Evolutionary conservation across 371 early-diverging fungal species (phyloP), one percentile per base, ranked within the genome.

Genomic region (Circinella minor): DNA sequence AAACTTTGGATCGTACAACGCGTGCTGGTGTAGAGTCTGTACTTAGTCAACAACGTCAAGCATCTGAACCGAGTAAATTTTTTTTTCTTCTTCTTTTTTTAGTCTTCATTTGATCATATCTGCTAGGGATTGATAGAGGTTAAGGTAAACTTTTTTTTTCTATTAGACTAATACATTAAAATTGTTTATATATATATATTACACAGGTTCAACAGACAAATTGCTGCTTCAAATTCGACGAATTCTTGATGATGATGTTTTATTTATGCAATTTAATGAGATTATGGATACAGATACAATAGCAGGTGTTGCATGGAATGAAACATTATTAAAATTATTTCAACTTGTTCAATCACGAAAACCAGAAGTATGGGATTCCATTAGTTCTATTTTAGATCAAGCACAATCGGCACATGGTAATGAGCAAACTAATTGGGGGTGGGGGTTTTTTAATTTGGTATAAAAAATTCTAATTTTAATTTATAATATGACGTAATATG

Each of bases 341-440:
- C 49, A 65, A 20, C 61, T 57, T 4, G 43, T 70, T 39, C 55
- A 60, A 18, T n/a, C 49, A 13, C 57, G 47, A 13, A 65, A 65
- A 59, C 70, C 70, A 8, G 70, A 70, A 60, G 51, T 55, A 57
- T 70, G 70, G 70, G 55, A 63, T 37, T 55, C 43, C 36, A 38
- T 70, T 10, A 70, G 57, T 18, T 36, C 36, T 47, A 18, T 65
- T 6, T 20, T 70, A 7, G 65, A 65, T 49, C 65, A 59, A 38
- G 20, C 64, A 46, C 48, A 65, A 54, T n/a, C 65, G 1, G 20
- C 64, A 34, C 47, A 59, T 20, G 55, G 57, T 47, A 63, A 47
- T 38, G 46, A 39, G 59, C 34, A 38, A 34, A 9, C 43, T 9
- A 43, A 43, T n/a, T n/a, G n/a, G n/a, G n/a, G n/a, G n/a, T n/a